These are phyloP conservation scores for Gossypium longicalyx DNA, from an alignment of 345 rosid genomes.

Conservation along the genomic window DNA sequence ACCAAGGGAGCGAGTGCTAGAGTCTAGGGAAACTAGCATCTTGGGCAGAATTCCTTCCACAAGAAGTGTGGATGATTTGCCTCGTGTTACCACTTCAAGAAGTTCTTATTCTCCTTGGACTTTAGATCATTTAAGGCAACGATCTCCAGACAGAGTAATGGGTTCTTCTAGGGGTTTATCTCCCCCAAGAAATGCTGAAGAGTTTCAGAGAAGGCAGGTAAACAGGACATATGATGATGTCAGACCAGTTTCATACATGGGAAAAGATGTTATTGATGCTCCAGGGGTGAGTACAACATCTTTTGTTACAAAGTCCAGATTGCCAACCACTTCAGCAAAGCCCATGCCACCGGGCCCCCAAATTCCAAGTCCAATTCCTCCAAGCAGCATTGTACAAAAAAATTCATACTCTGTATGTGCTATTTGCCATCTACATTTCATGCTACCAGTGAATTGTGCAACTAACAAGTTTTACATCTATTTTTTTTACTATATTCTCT, in stretches of 20 bases:
- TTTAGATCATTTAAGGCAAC: constrained; percentile 54
- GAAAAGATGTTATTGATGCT: constrained; percentile 50
- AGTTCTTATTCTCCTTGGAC: constrained; percentile 61
- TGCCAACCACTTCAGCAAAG: constrained; percentile 51
- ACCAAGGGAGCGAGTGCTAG: constrained; percentile 44
- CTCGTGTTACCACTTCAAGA: constrained; percentile 45
- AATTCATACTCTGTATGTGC: constrained; percentile 48
- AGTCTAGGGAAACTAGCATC: constrained; percentile 40
- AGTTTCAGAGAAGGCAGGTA: constrained; percentile 43
- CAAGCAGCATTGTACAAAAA: constrained; percentile 41
- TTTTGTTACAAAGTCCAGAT: constrained; percentile 47
- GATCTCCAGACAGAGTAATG: constrained; percentile 61
- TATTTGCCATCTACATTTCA: constrained; percentile 9
- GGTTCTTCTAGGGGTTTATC: constrained; percentile 59
- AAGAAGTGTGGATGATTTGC: constrained; percentile 50
- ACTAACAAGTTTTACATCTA: background rate
- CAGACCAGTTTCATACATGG: constrained; percentile 50
- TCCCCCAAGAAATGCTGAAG: constrained; percentile 49
- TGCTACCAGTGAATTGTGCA: background rate
- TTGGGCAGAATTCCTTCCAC: constrained; percentile 42
- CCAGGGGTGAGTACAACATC: constrained; percentile 40
- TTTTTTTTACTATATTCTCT: background rate
- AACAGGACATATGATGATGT: constrained; percentile 53
- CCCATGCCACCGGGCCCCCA: constrained; percentile 40
- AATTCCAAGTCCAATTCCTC: constrained; percentile 42